phyloP scores from a whole-genome alignment of 345 rosid species.

The Camelina laxa region DNA sequence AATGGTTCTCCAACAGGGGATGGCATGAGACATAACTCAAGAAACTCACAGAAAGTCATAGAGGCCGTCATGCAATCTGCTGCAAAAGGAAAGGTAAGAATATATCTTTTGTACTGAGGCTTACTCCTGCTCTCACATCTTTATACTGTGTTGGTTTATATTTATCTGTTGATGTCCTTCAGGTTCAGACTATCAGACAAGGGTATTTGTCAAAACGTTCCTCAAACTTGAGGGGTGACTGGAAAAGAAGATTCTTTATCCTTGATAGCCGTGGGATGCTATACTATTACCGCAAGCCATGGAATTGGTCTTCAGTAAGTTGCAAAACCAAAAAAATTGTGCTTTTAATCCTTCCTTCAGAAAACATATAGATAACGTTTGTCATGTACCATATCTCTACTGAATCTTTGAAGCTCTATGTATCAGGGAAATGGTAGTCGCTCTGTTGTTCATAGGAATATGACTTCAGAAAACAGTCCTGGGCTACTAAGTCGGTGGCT shows the following conservation, averaged over 20 bases:
- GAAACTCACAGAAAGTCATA: conserved; percentile 71
- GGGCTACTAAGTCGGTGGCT: conserved; percentile 82
- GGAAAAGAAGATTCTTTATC: conserved; percentile 85
- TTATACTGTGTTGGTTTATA: conserved; percentile 9
- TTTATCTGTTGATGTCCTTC: conserved; percentile 28
- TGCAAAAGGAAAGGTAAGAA: conserved; percentile 65
- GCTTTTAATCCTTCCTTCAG: conserved; percentile 9
- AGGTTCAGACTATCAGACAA: conserved; percentile 84
- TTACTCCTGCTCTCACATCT: background rate
- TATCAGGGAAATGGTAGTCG: conserved; percentile 66
- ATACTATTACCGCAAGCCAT: conserved; percentile 81
- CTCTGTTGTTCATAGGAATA: conserved; percentile 53
- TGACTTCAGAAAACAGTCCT: conserved; percentile 56
- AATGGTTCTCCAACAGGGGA: conserved; percentile 52
- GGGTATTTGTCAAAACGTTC: conserved; percentile 86
- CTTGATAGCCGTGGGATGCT: conserved; percentile 86
- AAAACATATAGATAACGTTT: conserved; percentile 25
- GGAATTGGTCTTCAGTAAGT: conserved; percentile 68
- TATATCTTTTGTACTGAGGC: conserved; percentile 5
- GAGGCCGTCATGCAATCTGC: conserved; percentile 85
- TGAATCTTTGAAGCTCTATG: conserved; percentile 38
- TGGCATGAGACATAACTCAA: conserved; percentile 46
- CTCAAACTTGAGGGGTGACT: conserved; percentile 80
- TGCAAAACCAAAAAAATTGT: conserved; percentile 11
- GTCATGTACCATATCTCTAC: conserved; percentile 11